Percentiles rank a stretch among this genome's conserved stretches.
Conservation (phyloP, 2,329 filamentous ascomycete species). For the Claviceps sp. region DNA sequence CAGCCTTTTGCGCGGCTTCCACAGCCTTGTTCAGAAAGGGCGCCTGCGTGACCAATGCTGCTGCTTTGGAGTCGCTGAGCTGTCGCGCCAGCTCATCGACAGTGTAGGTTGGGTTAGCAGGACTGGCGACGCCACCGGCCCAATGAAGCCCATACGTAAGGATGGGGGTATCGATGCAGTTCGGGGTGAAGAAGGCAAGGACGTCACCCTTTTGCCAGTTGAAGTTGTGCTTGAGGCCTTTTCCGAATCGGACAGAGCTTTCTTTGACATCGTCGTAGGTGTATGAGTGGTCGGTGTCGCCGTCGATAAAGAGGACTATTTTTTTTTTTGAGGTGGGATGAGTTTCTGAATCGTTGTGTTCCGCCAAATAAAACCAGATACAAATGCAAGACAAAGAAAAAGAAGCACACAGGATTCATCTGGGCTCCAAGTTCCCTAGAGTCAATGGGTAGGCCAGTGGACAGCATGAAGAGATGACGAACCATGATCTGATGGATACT, state of each 20-base stretch:
- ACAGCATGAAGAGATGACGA: slow-evolving; percentile 10
- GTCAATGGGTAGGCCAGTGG: neutral
- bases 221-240: slow-evolving; percentile 60
- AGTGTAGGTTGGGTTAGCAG: slow-evolving; percentile 81
- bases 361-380: neutral
- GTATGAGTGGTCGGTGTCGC: slow-evolving; percentile 53
- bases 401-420: neutral
- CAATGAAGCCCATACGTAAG: slow-evolving; percentile 69
- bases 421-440: neutral
- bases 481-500: slow-evolving; percentile 66
- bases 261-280: slow-evolving; percentile 55
- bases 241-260: slow-evolving; percentile 62
- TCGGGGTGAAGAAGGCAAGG: slow-evolving; percentile 70
- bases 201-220: slow-evolving; percentile 76
- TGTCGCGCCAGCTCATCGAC: slow-evolving; percentile 74
- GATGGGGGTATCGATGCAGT: slow-evolving; percentile 70
- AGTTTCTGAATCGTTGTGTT: neutral
- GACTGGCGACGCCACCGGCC: slow-evolving; percentile 71
- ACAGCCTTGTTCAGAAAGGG: slow-evolving; percentile 50
- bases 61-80: slow-evolving; percentile 64
- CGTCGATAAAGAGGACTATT: slow-evolving; percentile 68
- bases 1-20: slow-evolving; percentile 55
- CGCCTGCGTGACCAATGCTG: slow-evolving; percentile 61
- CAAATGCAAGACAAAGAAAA: neutral
- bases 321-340: neutral